Base-by-base conservation (phyloP, 305 asterid genomes). In the Solanum hybrid region DNA sequence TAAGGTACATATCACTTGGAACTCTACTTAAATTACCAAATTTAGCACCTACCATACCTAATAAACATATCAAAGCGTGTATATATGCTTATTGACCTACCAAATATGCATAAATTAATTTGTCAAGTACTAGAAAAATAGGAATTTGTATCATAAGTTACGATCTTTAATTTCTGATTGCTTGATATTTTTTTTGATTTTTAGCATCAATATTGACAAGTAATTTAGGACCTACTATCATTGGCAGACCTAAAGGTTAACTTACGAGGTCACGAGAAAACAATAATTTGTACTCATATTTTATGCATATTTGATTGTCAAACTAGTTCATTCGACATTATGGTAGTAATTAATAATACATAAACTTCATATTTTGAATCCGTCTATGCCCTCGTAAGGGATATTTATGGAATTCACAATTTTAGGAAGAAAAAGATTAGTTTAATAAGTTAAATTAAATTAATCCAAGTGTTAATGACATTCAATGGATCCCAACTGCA, bases 401-500 rank as follows among this genome's bases (percentile, higher is more conserved):
- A 22, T 10, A 78, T 78, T 78, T 35, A 78, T 35, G 51, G 31
- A 35, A 36, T 35, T 77, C 29, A 22, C 5, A 77, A 77, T 32
- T 76, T 16, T 32, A 77, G 29, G 5, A 26, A 4, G 35, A 20
- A 34, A 34, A 35, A 17, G 31, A n/a, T 36, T 79, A 10, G 56
- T 36, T 22, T 79, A 79, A 22, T 79, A 36, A n/a, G 3, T 79
- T 79, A 20, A 79, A 22, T 26, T 84, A 79, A 79, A 22, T 27
- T 84, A 79, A 69, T 80, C 85, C 81, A 37, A 75, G 12, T 51
- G 82, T n/a, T 86, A 29, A 29, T 60, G 42, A 31, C 82, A 32
- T 87, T 79, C 85, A 46, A 46, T 89, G 73, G 91, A 60, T 29
- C 72, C 79, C 89, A 20, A 75, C 90, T 24, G 71, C 66, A 64